Percentiles rank a stretch among this genome's conserved stretches.
Conservation (phyloP, 106 monocot genomes). For the Triglochin maritima region DNA sequence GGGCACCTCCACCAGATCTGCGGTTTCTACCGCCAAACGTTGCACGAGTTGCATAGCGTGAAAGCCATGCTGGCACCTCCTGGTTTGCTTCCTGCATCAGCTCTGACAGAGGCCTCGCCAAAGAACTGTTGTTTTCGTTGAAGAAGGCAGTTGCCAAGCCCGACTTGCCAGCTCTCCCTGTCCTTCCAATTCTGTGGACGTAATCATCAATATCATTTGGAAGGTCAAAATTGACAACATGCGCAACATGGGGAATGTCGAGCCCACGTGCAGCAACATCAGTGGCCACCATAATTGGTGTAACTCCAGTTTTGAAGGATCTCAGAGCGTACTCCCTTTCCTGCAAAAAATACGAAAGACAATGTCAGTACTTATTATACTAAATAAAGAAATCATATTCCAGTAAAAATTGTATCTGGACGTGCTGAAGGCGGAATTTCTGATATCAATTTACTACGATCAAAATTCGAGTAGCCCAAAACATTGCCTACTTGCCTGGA, state of each 20-base stretch:
- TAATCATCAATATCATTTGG: conserved; percentile 70
- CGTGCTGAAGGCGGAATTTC: no score
- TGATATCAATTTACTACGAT: no score
- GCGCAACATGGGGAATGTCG: conserved; percentile 63
- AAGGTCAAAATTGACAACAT: conserved; percentile 66
- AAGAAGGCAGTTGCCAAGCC: conserved; percentile 66
- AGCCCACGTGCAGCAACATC: conserved; percentile 69
- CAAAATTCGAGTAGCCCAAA: no score
- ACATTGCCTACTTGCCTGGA: no score
- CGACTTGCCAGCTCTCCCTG: conserved; percentile 53
- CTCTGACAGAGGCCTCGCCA: conserved; percentile 40
- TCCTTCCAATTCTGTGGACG: conserved; percentile 61
- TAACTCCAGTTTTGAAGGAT: conserved; percentile 50
- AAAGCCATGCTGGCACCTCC: conserved; percentile 54
- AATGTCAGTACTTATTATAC: background rate
- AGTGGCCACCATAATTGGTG: conserved; percentile 58
- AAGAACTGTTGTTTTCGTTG: conserved; percentile 38
- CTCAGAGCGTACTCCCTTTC: conserved; percentile 55
- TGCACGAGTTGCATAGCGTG: conserved; percentile 28
- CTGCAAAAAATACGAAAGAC: conserved; percentile 10
- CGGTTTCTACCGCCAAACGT: conserved; percentile 31
- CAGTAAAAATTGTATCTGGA: background rate
- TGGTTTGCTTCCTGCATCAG: conserved; percentile 66
- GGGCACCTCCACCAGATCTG: conserved; percentile 22
- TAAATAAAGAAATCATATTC: background rate